Evolutionary conservation across 1,139 yeast genomes (phyloP), one percentile per base, ranked within the genome.

Genomic region (Pneumocystis murina): DNA sequence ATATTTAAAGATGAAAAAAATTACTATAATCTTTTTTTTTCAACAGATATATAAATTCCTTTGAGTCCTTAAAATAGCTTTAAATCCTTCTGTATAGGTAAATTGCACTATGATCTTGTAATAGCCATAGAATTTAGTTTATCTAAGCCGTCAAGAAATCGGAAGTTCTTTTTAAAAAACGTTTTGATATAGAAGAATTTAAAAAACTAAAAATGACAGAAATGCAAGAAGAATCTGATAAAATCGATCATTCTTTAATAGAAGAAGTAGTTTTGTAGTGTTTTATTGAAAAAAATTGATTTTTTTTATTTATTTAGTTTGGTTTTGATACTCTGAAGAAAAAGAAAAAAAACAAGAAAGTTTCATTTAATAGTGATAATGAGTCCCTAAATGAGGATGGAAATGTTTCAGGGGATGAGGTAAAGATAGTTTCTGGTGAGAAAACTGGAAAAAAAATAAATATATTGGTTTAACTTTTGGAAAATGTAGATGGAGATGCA

Each of bases 401-500:
- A 12, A 1, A 24, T 24, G 55, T 1, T 12, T 48, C 33, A 12
- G 55, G 16, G 8, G 55, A 48, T 12, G n/a, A 5, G 1, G 6
- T 24, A 10, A 24, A 24, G 33, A 5, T 48, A n/a, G 16, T 10
- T 24, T 48, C 55, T 24, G 55, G 55, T 48, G 28, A 48, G 17
- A 12, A 12, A 24, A 24, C 7, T 1, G 8, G 14, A 24, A 24
- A 48, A 43, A 43, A 48, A 12, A 24, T 2, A 4, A 10, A 24
- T 48, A 12, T 48, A 10, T 20, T 28, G 6, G 12, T 14, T 16
- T 10, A 20, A 24, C 10, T 48, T 24, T 48, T 28, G 14, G n/a
- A 12, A 48, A 10, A 14, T 48, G n/a, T 48, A 48, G 55, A 24
- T 48, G 55, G n/a, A 20, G 79, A 75, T 61, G 77, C 75, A 64